phyloP scores from a whole-genome alignment of 164 flowering plant species.

The Kalanchoe fedtschenkoi region DNA sequence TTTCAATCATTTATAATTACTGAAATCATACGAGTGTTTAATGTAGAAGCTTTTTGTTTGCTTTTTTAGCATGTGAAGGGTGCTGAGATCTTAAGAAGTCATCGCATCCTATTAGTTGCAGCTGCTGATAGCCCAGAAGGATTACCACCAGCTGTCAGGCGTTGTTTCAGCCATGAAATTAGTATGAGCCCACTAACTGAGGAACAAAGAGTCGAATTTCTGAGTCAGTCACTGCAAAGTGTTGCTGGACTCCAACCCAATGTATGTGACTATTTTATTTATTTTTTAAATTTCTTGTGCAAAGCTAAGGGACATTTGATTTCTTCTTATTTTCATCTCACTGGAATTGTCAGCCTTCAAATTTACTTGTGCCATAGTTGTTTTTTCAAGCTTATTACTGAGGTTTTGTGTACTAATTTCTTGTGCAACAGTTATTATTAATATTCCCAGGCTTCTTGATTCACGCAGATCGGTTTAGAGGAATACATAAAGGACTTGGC shows the following conservation, averaged over 20 bases:
- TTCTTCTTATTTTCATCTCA: background rate
- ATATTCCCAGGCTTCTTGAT: conserved; percentile 17
- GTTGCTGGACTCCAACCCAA: conserved; percentile 30
- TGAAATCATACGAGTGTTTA: background rate
- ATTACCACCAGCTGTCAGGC: conserved; percentile 65
- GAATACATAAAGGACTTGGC: conserved; percentile 54
- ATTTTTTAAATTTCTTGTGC: background rate
- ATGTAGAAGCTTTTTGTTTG: background rate
- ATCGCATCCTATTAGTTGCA: conserved; percentile 61
- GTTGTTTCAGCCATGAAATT: conserved; percentile 92
- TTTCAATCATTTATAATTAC: background rate
- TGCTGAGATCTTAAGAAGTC: conserved; percentile 20
- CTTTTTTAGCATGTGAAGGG: conserved; percentile 26
- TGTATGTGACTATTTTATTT: conserved; percentile 33
- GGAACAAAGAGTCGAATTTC: conserved; percentile 70
- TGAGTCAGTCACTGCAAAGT: conserved; percentile 45
- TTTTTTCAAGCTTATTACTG: background rate
- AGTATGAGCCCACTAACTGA: conserved; percentile 65
- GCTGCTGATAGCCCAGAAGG: conserved; percentile 73
- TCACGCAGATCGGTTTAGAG: conserved; percentile 40
- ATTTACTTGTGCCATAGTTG: too few species aligned
- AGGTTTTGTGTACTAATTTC: background rate
- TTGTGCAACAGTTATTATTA: conserved; percentile 10
- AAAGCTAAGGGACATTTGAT: background rate
- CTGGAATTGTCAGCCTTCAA: background rate